Conservation (phyloP, 306 rosid species). For the Prosopis cineraria region DNA sequence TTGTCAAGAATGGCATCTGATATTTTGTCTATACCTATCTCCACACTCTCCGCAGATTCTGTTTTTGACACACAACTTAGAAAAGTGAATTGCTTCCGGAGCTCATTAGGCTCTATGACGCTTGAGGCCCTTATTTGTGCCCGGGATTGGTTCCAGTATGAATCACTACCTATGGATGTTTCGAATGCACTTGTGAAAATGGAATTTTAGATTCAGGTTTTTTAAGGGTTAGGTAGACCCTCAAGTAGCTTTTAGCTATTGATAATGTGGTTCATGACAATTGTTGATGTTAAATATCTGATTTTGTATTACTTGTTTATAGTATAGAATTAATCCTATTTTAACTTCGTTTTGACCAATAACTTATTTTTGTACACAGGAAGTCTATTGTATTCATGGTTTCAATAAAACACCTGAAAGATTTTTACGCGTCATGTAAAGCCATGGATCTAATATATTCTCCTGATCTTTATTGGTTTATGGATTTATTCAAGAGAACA, state of each 20-base stretch:
- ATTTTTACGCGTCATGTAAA: background rate
- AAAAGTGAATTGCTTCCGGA: constrained; percentile 64
- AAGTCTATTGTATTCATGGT: constrained; percentile 32
- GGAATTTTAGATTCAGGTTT: constrained; percentile 45
- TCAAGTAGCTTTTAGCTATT: constrained; percentile 24
- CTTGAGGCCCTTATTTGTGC: constrained; percentile 86
- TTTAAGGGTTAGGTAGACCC: constrained; percentile 32
- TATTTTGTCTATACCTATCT: constrained; percentile 73
- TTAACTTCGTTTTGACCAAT: constrained; percentile 26
- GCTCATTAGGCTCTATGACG: constrained; percentile 58
- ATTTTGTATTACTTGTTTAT: constrained; percentile 18
- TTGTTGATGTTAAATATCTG: constrained; percentile 32
- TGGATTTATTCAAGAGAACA: background rate
- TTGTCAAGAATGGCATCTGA: constrained; percentile 83
- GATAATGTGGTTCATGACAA: constrained; percentile 31
- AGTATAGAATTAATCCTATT: constrained; percentile 34
- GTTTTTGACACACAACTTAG: constrained; percentile 69
- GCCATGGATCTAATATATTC: background rate
- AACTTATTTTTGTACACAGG: constrained; percentile 25
- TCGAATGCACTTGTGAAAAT: constrained; percentile 54
- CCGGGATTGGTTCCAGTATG: constrained; percentile 75
- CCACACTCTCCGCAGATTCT: constrained; percentile 62
- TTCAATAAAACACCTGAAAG: constrained; percentile 23
- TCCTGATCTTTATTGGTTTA: background rate
- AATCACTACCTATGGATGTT: constrained; percentile 44